phyloP scores from a whole-genome alignment of 768 basidiomycete genomes.

The Auricularia sp. region DNA sequence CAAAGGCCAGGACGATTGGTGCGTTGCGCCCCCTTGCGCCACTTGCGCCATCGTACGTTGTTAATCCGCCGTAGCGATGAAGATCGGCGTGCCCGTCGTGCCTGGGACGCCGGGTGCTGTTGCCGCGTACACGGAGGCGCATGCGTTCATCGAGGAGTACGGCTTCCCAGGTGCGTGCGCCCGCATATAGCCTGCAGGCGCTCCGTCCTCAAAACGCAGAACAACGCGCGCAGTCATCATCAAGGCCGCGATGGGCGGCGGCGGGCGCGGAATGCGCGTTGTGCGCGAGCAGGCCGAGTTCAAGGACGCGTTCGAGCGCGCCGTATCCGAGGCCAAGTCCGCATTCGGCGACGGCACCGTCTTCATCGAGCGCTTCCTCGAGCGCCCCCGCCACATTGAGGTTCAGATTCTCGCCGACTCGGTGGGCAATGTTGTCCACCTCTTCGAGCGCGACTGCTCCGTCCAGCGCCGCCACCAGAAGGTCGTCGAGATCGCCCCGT shows the following conservation, averaged over 20 bases:
- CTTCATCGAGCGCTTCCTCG: conserved; percentile 96
- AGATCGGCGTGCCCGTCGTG: conserved; percentile 88
- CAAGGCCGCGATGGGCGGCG: conserved; percentile 98
- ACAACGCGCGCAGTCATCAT: conserved; percentile 68
- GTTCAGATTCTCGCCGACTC: conserved; percentile 91
- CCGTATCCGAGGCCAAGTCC: conserved; percentile 88
- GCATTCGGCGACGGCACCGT: conserved; percentile 99
- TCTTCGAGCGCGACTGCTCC: conserved; percentile 98
- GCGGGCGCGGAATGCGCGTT: conserved; percentile 98
- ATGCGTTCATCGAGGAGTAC: conserved; percentile 86
- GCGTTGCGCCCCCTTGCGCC: conserved; percentile 12
- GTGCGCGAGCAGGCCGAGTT: conserved; percentile 91
- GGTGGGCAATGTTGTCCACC: conserved; percentile 88
- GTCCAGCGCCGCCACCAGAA: conserved; percentile 98
- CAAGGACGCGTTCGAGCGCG: conserved; percentile 79
- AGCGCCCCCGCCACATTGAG: conserved; percentile 95
- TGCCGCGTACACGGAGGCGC: conserved; percentile 64
- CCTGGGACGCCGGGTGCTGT: conserved; percentile 98
- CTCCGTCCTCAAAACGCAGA: background rate
- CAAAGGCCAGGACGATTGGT: conserved; percentile 89
- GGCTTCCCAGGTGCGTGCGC: conserved; percentile 72
- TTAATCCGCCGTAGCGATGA: conserved; percentile 49
- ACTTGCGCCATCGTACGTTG: conserved; percentile 2
- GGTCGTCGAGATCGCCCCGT: conserved; percentile 97
- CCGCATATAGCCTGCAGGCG: background rate